phyloP scores from a whole-genome alignment of 2,329 filamentous ascomycete species.

The Colletotrichum sp. region DNA sequence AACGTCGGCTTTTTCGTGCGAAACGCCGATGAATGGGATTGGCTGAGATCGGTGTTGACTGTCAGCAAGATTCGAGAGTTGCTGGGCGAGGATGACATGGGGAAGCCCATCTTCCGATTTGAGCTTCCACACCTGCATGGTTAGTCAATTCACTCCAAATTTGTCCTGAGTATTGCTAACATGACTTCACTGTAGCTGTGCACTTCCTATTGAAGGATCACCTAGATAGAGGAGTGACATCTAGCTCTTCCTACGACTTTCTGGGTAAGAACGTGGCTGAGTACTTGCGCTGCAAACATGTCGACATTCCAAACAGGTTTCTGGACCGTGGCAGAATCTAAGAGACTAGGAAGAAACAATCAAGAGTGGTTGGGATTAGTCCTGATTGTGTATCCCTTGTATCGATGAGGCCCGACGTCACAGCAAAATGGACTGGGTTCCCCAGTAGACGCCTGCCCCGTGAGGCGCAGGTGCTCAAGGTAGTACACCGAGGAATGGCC shows the following conservation, averaged over 20 bases:
- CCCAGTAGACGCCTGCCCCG: neutral
- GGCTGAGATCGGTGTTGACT: conserved; percentile 44
- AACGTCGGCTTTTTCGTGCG: conserved; percentile 28
- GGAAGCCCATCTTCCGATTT: conserved; percentile 46
- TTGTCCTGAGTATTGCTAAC: neutral
- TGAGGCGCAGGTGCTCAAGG: neutral
- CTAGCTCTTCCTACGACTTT: conserved; percentile 33
- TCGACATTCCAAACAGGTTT: conserved; percentile 31
- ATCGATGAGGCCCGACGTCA: neutral
- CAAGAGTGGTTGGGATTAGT: neutral
- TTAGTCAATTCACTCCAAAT: neutral
- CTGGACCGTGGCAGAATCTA: conserved; percentile 26
- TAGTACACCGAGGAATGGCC: neutral
- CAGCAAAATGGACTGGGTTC: neutral
- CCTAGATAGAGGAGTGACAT: conserved; percentile 23
- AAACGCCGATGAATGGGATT: conserved; percentile 25
- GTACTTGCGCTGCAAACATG: conserved; percentile 31
- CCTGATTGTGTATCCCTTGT: neutral
- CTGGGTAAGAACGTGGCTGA: conserved; percentile 34
- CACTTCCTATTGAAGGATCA: conserved; percentile 50
- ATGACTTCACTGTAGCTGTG: conserved; percentile 19
- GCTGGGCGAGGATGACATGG: conserved; percentile 41
- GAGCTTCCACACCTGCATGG: conserved; percentile 39
- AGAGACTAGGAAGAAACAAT: neutral
- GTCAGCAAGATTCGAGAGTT: conserved; percentile 39